Percentiles rank a stretch among this genome's conserved stretches.
Evolutionary conservation across 768 basidiomycete genomes (phyloP).

Genomic region (Sporobolomyces roseus): DNA sequence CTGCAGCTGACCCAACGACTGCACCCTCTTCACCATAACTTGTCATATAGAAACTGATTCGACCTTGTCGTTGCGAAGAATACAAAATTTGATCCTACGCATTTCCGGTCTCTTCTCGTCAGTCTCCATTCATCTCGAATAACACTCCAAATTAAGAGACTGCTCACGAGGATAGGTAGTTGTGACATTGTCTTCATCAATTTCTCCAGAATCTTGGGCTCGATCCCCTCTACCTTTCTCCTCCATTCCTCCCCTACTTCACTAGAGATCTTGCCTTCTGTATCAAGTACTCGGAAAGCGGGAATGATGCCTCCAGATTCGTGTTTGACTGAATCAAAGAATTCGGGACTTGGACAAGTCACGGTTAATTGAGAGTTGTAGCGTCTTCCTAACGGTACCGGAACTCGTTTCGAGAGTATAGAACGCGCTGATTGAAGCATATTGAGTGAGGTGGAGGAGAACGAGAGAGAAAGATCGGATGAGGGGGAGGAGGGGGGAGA

Average conservation of each 20-base stretch:
- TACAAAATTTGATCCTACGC: conserved; percentile 76
- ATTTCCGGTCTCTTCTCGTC: background rate
- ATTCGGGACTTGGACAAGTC: conserved; percentile 10
- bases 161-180: conserved; percentile 47
- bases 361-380: conserved; percentile 10
- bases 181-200: conserved; percentile 76
- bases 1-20: conserved; percentile 63
- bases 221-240: conserved; percentile 32
- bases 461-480: background rate
- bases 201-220: conserved; percentile 44
- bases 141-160: background rate
- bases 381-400: background rate
- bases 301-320: conserved; percentile 56
- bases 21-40: conserved; percentile 29
- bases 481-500: no score
- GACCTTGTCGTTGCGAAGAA: conserved; percentile 86
- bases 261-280: conserved; percentile 66
- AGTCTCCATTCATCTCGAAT: background rate
- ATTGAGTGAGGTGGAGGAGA: background rate
- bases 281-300: conserved; percentile 80
- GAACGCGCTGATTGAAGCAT: background rate
- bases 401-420: background rate
- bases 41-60: conserved; percentile 51
- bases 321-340: conserved; percentile 16
- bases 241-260: conserved; percentile 53